Base-by-base conservation (phyloP, 768 basidiomycete species). In the Kwoniella heveanensis region DNA sequence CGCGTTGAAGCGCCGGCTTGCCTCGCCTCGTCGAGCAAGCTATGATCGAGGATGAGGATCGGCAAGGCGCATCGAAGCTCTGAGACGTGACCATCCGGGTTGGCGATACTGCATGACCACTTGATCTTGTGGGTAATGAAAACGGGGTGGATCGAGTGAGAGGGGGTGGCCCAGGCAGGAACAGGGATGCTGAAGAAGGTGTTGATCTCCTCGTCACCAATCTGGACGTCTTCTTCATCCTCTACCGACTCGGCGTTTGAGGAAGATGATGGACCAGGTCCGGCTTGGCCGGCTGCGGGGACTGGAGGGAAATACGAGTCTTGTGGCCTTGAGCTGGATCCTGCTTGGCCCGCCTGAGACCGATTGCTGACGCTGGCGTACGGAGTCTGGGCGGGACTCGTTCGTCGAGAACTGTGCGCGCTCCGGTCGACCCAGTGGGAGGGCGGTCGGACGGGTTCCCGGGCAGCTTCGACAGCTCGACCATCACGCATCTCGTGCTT, bases 21-120 rank as follows among this genome's bases (percentile, higher is more conserved):
- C 36, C 88, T 84, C 1, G 91, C 89, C 76, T 96, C 93, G 15
- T 87, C 83, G 17, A 90, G 83, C 1, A 95, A 81, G 13, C 85
- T 83, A 62, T 85, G 77, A 68, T 93, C 88, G 24, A 97, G 87
- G 52, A 98, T 84, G 73, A 90, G 86, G 32, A 98, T 80, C 0
- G 95, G 95, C 5, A 97, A 84, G 1, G 92, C 92, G 79, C 95
- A 97, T 17, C 93, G 87, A n/a, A 98, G 83, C 79, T 97, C 92
- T 9, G 92, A 94, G 2, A 87, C 88, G 76, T 97, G 95, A 0
- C 93, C 93, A 75, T 97, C 95, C 7, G 84, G 83, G 76, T 97
- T 98, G 66, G 83, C 84, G 73, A 94, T 88, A 56, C 87, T 82
- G 65, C 91, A 88, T 17, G 74, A 80, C 82, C 83, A 84, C 65